These are phyloP conservation scores for Cucurbita moschata DNA, from an alignment of 306 rosid genomes.

Conservation along the genomic window DNA sequence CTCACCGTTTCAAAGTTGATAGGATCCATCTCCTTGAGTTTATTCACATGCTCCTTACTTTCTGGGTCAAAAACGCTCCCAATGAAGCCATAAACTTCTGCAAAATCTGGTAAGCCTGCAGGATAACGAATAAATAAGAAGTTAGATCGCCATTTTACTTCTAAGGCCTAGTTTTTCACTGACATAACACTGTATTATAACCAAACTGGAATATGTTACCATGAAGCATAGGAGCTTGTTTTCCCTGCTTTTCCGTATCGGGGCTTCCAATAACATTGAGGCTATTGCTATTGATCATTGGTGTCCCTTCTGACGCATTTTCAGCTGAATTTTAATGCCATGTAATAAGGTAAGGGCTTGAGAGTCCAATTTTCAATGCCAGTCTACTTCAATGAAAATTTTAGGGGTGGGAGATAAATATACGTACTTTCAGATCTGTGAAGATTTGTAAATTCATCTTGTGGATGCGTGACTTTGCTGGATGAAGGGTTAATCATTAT, in stretches of 20 bases:
- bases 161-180: background rate
- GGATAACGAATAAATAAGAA: constrained; percentile 9
- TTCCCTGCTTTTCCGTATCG: constrained; percentile 34
- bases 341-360: constrained; percentile 30
- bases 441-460: constrained; percentile 36
- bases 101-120: constrained; percentile 71
- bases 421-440: constrained; percentile 48
- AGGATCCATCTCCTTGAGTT: constrained; percentile 93
- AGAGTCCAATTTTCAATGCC: constrained; percentile 26
- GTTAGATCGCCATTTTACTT: background rate
- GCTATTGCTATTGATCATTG: constrained; percentile 25
- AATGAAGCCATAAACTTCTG: constrained; percentile 82
- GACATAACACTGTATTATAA: background rate
- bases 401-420: constrained; percentile 2
- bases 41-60: constrained; percentile 50
- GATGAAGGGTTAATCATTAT: constrained; percentile 34
- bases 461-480: constrained; percentile 18
- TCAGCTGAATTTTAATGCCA: constrained; percentile 63
- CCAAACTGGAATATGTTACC: constrained; percentile 28
- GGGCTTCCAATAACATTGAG: constrained; percentile 40
- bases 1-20: constrained; percentile 87
- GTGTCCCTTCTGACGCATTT: constrained; percentile 51
- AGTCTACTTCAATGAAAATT: background rate
- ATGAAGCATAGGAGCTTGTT: constrained; percentile 35
- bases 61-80: constrained; percentile 92